A percentile compares a stretch with the other conserved stretches of the same genome.
phyloP scores from a whole-genome alignment of 192 early-diverging fungal species.

The Phlyctochytrium arcticum region DNA sequence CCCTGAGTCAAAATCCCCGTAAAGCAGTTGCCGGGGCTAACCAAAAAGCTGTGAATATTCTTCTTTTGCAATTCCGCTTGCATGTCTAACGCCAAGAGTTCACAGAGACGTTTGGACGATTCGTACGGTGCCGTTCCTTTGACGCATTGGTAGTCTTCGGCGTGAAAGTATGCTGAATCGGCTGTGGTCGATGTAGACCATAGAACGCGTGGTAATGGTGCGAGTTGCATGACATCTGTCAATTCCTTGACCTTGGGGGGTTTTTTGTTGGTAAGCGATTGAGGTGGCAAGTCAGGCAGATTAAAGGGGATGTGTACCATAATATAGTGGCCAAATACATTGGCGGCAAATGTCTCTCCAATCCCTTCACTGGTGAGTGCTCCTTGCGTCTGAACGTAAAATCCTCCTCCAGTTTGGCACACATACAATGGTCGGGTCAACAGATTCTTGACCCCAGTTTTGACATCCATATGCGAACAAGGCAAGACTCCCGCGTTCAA shows the following conservation, averaged over 20 bases:
- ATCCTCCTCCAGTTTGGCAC: slow-evolving; percentile 41
- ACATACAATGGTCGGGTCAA: slow-evolving; percentile 35
- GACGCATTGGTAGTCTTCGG: slow-evolving; percentile 38
- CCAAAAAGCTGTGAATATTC: slow-evolving; percentile 28
- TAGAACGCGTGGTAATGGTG: slow-evolving; percentile 24
- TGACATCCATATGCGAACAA: slow-evolving; percentile 21
- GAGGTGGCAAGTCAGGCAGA: neutral
- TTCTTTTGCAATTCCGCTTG: slow-evolving; percentile 11
- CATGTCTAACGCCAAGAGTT: slow-evolving; percentile 34
- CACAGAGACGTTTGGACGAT: slow-evolving; percentile 43
- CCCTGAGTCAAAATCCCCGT: slow-evolving; percentile 26
- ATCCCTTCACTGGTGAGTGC: slow-evolving; percentile 32
- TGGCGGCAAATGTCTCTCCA: slow-evolving; percentile 48
- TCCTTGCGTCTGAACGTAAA: slow-evolving; percentile 36
- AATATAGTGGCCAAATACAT: slow-evolving; percentile 51
- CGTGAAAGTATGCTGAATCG: slow-evolving; percentile 28
- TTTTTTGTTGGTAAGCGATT: neutral
- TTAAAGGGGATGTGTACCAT: slow-evolving; percentile 21
- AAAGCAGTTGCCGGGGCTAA: slow-evolving; percentile 41
- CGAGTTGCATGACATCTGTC: neutral
- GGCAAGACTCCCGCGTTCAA: slow-evolving; percentile 52
- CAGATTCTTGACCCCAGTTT: slow-evolving; percentile 12
- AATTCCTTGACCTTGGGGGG: slow-evolving; percentile 33
- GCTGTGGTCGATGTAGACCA: slow-evolving; percentile 47
- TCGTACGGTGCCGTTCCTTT: slow-evolving; percentile 47